Conservation (phyloP, 116 monocot species). For the Zostera marina region DNA sequence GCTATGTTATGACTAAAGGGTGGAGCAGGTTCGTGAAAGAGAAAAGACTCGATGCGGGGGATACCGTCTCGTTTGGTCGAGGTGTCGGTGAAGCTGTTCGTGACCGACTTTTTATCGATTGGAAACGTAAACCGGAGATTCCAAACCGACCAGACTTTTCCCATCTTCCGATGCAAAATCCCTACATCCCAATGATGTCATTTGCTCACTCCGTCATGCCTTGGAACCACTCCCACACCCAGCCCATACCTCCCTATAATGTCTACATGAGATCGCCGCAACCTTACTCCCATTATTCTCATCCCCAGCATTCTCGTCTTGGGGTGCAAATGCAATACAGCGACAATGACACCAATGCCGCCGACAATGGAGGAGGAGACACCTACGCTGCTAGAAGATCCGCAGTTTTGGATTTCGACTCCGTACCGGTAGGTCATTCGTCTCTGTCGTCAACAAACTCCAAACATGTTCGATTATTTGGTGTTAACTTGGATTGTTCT, state of each 20-base stretch:
- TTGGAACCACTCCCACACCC: slow-evolving; percentile 2
- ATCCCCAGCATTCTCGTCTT: not conserved
- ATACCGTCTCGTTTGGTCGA: slow-evolving; percentile 62
- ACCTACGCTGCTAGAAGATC: slow-evolving; percentile 3
- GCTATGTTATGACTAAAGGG: slow-evolving; percentile 92
- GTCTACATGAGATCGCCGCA: slow-evolving; percentile 11
- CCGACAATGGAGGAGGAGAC: not conserved
- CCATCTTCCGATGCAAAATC: not conserved
- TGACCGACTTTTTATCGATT: slow-evolving; percentile 60
- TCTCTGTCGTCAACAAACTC: not conserved
- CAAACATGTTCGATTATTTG: slow-evolving; percentile 28
- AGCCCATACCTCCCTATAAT: not conserved
- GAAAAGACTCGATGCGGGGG: slow-evolving; percentile 48
- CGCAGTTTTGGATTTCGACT: slow-evolving; percentile 12
- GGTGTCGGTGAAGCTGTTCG: slow-evolving; percentile 15
- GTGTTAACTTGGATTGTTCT: slow-evolving; percentile 22
- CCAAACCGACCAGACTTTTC: slow-evolving; percentile 2
- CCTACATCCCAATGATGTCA: slow-evolving; percentile 3
- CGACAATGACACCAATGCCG: not conserved
- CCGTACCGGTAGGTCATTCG: slow-evolving; percentile 12
- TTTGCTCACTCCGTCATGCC: slow-evolving; percentile 1
- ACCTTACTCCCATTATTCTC: not conserved
- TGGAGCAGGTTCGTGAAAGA: slow-evolving; percentile 86
- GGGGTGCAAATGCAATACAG: slow-evolving; percentile 6
- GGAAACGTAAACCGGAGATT: slow-evolving; percentile 16